These are phyloP conservation scores for Arthrobotrys megalospora DNA, from an alignment of 2,329 filamentous ascomycete species.

Conservation along the genomic window DNA sequence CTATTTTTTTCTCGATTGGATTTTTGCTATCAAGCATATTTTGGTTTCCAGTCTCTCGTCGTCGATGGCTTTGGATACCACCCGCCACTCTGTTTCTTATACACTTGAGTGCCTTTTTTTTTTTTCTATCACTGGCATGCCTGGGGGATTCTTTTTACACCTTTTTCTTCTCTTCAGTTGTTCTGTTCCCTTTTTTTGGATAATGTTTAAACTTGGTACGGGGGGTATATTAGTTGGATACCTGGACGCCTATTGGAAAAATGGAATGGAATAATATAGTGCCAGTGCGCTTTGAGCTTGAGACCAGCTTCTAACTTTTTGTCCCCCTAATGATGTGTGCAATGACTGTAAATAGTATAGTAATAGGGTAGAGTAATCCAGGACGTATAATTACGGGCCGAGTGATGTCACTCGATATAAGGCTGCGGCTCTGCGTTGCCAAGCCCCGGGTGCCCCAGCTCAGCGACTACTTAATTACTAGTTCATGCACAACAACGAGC, in stretches of 20 bases:
- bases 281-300: constrained; percentile 6
- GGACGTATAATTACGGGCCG: too few relatives aligned
- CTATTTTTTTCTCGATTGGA: not conserved
- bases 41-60: not conserved
- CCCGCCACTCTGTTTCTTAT: not conserved
- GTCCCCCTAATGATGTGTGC: too few relatives aligned
- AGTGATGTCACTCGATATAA: too few relatives aligned
- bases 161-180: not conserved
- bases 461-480: too few relatives aligned
- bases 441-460: constrained; percentile 5
- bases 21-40: not conserved
- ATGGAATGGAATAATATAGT: constrained; percentile 35
- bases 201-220: constrained; percentile 37
- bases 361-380: too few relatives aligned
- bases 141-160: constrained; percentile 14
- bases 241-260: not conserved
- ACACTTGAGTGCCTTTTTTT: not conserved
- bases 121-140: constrained; percentile 20
- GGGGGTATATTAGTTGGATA: constrained; percentile 1
- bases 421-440: constrained; percentile 23
- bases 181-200: constrained; percentile 21
- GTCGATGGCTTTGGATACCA: constrained; percentile 1
- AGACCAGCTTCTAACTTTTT: too few relatives aligned
- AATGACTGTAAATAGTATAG: not conserved
- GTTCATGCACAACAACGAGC: not conserved